Conservation (phyloP, 2,329 filamentous ascomycete species). For the Thermothelomyces thermophilus region DNA sequence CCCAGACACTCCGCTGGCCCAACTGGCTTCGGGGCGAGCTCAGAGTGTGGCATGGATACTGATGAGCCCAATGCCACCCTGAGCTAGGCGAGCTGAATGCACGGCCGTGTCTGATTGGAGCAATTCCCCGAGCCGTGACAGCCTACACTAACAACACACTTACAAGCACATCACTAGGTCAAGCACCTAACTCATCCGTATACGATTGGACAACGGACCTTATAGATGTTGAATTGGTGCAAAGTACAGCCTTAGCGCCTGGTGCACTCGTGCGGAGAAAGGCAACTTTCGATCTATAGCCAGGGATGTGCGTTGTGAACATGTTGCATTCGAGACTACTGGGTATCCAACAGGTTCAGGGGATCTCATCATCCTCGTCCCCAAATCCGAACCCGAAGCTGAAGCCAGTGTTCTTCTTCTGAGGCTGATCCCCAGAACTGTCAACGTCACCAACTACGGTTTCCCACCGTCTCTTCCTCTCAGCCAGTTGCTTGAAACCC, state of each 20-base stretch:
- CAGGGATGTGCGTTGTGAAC: no score
- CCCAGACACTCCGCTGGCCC: no score
- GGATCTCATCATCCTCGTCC: constrained; percentile 38
- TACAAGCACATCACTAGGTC: no score
- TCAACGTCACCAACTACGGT: constrained; percentile 56
- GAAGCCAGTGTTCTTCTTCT: constrained; percentile 36
- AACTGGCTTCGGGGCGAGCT: no score
- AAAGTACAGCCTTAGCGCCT: no score
- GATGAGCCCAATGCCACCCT: not conserved
- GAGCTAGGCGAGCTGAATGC: not conserved
- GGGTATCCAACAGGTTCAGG: constrained; percentile 25
- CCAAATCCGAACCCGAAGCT: constrained; percentile 55
- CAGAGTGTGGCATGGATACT: not conserved
- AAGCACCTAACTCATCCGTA: no score
- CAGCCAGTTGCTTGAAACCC: constrained; percentile 59
- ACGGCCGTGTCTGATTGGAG: not conserved
- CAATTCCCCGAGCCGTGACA: not conserved
- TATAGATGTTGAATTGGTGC: no score
- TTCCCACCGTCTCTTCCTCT: constrained; percentile 81
- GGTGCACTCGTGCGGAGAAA: no score
- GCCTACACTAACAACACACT: no score
- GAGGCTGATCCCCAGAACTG: constrained; percentile 27
- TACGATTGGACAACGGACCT: no score
- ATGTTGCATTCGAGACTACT: no score
- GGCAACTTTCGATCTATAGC: no score